These are phyloP conservation scores for Domatiomyces globalis DNA, from an alignment of 2,329 filamentous ascomycete species.

Conservation along the genomic window DNA sequence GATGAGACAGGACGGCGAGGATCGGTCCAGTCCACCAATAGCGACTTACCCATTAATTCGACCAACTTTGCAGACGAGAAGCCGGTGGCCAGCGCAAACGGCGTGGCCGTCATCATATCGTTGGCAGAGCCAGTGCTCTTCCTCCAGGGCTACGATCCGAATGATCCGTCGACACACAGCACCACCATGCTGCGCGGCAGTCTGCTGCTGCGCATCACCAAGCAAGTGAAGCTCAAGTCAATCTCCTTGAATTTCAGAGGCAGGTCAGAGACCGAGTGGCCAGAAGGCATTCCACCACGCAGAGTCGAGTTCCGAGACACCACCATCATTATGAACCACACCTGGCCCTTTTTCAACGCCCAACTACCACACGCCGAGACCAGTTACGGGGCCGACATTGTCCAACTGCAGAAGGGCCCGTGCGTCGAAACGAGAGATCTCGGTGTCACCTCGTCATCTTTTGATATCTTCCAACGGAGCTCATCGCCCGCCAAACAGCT, in stretches of 20 bases:
- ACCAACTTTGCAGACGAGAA: conserved; percentile 31
- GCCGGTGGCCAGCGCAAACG: conserved; percentile 35
- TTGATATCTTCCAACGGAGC: conserved; percentile 30
- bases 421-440: conserved; percentile 22
- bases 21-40: conserved; percentile 10
- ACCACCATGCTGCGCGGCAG: conserved; percentile 78
- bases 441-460: conserved; percentile 25
- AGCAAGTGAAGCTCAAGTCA: conserved; percentile 84
- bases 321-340: conserved; percentile 75
- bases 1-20: conserved; percentile 14
- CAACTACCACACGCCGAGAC: conserved; percentile 46
- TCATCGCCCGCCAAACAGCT: conserved; percentile 27
- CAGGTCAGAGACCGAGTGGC: conserved; percentile 83
- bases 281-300: conserved; percentile 80
- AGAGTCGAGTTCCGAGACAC: conserved; percentile 75
- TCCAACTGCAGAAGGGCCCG: conserved; percentile 38
- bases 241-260: conserved; percentile 77
- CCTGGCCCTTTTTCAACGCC: conserved; percentile 77
- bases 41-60: conserved; percentile 21
- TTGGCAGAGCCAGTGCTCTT: conserved; percentile 36
- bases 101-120: conserved; percentile 32
- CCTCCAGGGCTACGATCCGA: conserved; percentile 36
- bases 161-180: conserved; percentile 42
- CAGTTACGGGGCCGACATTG: conserved; percentile 49
- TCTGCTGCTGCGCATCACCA: conserved; percentile 66